phyloP scores from a whole-genome alignment of 1,284 basidiomycete species.

The Rhodotorula sp. region DNA sequence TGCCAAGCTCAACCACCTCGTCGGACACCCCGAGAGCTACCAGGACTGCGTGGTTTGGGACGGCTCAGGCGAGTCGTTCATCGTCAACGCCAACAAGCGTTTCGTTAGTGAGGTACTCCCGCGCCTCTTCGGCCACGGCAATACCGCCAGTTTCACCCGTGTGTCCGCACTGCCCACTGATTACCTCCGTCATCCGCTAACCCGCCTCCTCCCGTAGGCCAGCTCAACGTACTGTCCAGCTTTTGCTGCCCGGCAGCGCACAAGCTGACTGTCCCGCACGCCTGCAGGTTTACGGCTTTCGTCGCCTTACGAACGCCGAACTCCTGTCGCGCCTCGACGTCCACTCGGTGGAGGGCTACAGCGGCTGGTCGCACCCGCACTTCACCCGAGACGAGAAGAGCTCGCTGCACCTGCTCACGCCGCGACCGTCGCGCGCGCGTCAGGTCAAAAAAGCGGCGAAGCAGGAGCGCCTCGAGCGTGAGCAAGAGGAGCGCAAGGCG shows the following conservation, averaged over 20 bases:
- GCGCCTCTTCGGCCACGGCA: conserved; percentile 21
- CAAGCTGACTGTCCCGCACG: neutral
- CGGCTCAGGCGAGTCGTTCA: conserved; percentile 22
- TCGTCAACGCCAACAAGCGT: conserved; percentile 24
- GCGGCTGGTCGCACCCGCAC: conserved; percentile 24
- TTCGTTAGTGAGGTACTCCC: conserved; percentile 25
- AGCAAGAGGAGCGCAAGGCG: neutral
- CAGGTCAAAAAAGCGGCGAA: conserved; percentile 13
- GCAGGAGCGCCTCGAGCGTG: neutral
- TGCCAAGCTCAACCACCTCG: conserved; percentile 26
- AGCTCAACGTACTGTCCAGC: conserved; percentile 24
- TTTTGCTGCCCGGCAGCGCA: neutral
- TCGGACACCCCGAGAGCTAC: conserved; percentile 20
- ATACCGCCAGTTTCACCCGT: conserved; percentile 36
- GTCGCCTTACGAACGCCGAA: conserved; percentile 16
- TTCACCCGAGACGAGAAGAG: conserved; percentile 22
- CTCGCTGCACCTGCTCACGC: conserved; percentile 13
- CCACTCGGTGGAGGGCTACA: conserved; percentile 7
- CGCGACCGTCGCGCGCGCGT: conserved; percentile 27
- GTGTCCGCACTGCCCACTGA: neutral
- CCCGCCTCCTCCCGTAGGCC: conserved; percentile 10
- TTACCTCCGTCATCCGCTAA: neutral
- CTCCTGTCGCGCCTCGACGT: conserved; percentile 17
- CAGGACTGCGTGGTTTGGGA: conserved; percentile 32
- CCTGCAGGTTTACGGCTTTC: conserved; percentile 32